Evolutionary conservation across 75 land plant species (phyloP), one percentile per base, ranked within the genome.

Genomic region (Gnetum montanum): DNA sequence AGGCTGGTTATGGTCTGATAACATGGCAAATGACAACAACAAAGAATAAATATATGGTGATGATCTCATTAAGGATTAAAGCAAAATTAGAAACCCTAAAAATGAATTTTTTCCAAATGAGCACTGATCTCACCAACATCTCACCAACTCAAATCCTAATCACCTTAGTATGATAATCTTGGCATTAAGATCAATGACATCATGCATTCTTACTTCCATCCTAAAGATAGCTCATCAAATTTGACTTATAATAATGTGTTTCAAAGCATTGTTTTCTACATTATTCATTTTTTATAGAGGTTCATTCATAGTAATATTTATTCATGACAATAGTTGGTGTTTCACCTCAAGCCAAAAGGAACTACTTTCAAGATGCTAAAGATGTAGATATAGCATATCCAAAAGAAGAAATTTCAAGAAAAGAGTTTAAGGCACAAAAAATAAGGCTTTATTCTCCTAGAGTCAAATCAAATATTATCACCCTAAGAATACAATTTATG

Each of bases 401-500:
- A 30, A 90, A 76, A 68, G 96, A 90, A 56, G 84, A 74, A 54
- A 69, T 78, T 25, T 35, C 85, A 24, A 69, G 96, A 6, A 57
- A 43, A 43, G 86, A 90, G 43, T 85, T 82, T 69, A 83, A 85
- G 53, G 68, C 57, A 31, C 90, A 90, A 49, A 90, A 90, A 3
- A 63, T 79, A 57, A 74, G 72, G 6, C 62, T 90, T 57, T 73
- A 83, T 27, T 74, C 86, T 7, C 85, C 67, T 75, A 23, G 86
- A 90, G 59, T 57, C 76, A 43, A 90, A 67, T 82, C 86, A 12
- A 90, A 90, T 76, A 81, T 90, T 10, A 90, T 85, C 29, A 90
- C 90, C 8, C 96, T 90, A 33, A 90, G 96, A 49, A 90, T 90
- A 43, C 61, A 69, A 44, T 90, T 90, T 59, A 90, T 90, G 96